Base-by-base conservation (phyloP, 108 stramenopile genomes). In the Fragilaria crotonensis region DNA sequence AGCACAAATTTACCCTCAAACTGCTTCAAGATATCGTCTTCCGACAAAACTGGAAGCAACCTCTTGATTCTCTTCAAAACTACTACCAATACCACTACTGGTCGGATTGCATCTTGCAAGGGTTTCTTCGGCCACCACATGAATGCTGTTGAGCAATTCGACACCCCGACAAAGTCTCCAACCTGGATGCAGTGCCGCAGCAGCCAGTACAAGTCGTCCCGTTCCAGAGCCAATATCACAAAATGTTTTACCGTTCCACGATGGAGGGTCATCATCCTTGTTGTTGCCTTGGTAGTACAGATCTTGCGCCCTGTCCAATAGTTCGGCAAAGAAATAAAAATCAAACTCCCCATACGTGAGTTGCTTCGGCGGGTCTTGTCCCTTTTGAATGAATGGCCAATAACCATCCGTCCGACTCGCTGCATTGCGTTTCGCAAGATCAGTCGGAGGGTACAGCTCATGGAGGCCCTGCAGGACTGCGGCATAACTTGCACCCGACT, bases 281-380 rank as follows among this genome's bases (percentile, higher is more conserved):
- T 25, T 32, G 7, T 30, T 17, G n/a, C 26, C n/a, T 54, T 26
- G n/a, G 17, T 25, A 5, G 33, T 58, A 62, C 21, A 68, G 30
- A 5, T 61, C 62, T 51, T 69, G 61, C 2, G 78, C 82, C 45
- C 45, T 52, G 31, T 90, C 79, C 33, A 90, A 33, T 17, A 86
- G 54, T n/a, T 72, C 33, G 0, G 68, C 79, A 63, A 90, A 87
- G 49, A 87, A 86, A 11, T 67, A 57, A 18, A 84, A 48, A 65
- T 90, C 89, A 60, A 90, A 90, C 68, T 90, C 89, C 9, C 89
- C 89, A 55, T 90, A 86, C 7, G 84, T 83, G 22, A 87, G 71
- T 60, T 78, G 72, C 9, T 62, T 51, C 2, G 83, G 85, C 51
- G 89, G 89, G 11, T 80, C 71, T 41, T 80, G 65, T 49, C 89